Evolutionary conservation across 306 rosid genomes (phyloP).

Genomic region (Quillaja saponaria): DNA sequence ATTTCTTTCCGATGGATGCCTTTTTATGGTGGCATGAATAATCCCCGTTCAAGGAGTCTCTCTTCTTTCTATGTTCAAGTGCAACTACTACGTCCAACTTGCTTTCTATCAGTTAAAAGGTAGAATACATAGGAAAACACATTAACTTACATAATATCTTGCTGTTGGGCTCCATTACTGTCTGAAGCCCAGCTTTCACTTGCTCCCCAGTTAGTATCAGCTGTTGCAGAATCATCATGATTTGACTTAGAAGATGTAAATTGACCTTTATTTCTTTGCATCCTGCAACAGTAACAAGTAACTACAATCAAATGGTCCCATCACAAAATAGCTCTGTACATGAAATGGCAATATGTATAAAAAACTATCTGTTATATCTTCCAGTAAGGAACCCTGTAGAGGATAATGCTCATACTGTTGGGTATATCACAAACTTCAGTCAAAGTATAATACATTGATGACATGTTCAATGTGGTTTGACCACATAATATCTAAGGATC

Average conservation of each 20-base stretch:
- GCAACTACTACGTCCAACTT: no score
- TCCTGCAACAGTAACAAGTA: slow-evolving; percentile 42
- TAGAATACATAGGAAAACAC: slow-evolving; percentile 7
- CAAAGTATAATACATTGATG: background rate
- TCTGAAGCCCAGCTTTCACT: slow-evolving; percentile 51
- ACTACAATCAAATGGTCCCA: slow-evolving; percentile 21
- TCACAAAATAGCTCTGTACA: slow-evolving; percentile 15
- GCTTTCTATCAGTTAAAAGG: background rate
- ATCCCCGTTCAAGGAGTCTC: no score
- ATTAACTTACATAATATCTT: slow-evolving; percentile 63
- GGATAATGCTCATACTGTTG: no score
- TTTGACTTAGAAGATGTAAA: slow-evolving; percentile 69
- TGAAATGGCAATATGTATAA: background rate
- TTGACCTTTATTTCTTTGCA: slow-evolving; percentile 80
- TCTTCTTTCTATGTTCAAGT: no score
- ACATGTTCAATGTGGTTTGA: background rate
- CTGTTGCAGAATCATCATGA: slow-evolving; percentile 61
- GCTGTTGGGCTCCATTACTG: slow-evolving; percentile 62
- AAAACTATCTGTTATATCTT: slow-evolving; percentile 11
- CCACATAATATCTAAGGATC: background rate
- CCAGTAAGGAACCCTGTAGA: no score
- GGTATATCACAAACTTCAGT: background rate
- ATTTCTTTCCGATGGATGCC: background rate
- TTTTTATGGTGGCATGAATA: background rate
- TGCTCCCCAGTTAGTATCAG: slow-evolving; percentile 50